Evolutionary conservation across 2,329 filamentous ascomycete species (phyloP), one percentile per base, ranked within the genome.

Genomic region (Alternaria rosae): DNA sequence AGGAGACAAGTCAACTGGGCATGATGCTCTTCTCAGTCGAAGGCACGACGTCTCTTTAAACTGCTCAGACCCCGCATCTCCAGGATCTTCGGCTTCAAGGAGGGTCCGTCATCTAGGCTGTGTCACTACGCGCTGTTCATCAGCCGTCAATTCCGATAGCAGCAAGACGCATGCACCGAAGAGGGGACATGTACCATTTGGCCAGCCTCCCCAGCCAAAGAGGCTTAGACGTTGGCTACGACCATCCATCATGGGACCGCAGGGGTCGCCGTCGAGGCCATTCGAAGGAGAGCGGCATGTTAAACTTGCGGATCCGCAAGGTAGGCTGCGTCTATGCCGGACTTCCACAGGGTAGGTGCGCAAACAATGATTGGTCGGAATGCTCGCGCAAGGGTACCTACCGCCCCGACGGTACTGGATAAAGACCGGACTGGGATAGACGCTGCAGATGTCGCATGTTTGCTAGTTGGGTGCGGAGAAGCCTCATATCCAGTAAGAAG

Each of bases 271-370:
- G 52, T 42, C 54, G 51, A 59, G 63, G 60, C 60, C 57, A 54
- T 61, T 55, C 20, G 50, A 57, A 38, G 61, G 43, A 44, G 43
- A 52, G 45, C 38, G 43, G 42, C 62, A 42, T 68, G 61, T 64
- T 43, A 59, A 53, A 57, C 55, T 55, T 74, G 74, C 75, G 74
- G 74, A 75, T 76, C 76, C 75, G 75, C 74, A 76, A 35, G 59
- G 23, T 38, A 57, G 59, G 50, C 59, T 64, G 57, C 57, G 59
- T 59, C 53, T 53, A 52, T 50, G 55, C 56, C 53, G 57, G 58
- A 51, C 28, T 21, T 30, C 35, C 20, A 48, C 54, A 62, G 59
- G 62, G 57, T 60, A 62, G 45, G 55, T 62, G 59, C 30, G 47
- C n/a, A 54, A 11, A 41, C 28, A 23, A 15, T 73, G 65, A 76